Evolutionary conservation across 495 filamentous ascomycete species (phyloP), one percentile per base, ranked within the genome.

Genomic region (Cetradonia linearis): DNA sequence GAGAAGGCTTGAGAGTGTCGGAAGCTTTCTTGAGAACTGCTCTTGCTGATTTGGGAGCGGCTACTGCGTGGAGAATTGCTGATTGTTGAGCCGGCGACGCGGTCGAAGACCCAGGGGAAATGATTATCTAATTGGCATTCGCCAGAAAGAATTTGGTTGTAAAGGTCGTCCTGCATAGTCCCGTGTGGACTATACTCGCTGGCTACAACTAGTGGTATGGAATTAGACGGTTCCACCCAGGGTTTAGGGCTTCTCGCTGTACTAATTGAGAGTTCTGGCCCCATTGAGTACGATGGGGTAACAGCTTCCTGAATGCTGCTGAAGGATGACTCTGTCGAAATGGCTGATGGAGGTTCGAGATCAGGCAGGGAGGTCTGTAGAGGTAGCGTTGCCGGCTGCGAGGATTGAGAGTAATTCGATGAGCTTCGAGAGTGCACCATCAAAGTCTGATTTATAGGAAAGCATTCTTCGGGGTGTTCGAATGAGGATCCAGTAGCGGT

Each of bases 21-120:
- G 38, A 81, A 70, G 65, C 79, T 82, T 62, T 82, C 81, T 55
- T 81, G 76, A 31, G 80, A 82, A 65, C 77, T 80, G 62, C 75
- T 78, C 56, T 81, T 82, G 74, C 80, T 83, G 50, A 81, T 78
- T 7, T 75, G 79, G 5, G 80, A 78, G 57, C 75, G 76, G 68
- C 77, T 81, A 66, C 76, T 81, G 73, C 48, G 76, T 77, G 71
- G 66, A 33, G 71, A 70, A 48, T 73, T 70, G 52, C 75, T 69
- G 27, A 71, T 73, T 0, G 73, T 69, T 14, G 73, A 67, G 34
- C 73, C 70, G 38, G 71, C 68, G 36, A 70, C 69, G 23, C 63
- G 59, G 40, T 55, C 59, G 54, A 72, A 72, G 25, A 68, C 71
- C 66, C 34, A 74, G 44, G 73, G 74, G 44, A 68, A 72, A 63